Evolutionary conservation across 2,329 filamentous ascomycete genomes (phyloP), one percentile per base, ranked within the genome.

Genomic region (Alternaria alternata): DNA sequence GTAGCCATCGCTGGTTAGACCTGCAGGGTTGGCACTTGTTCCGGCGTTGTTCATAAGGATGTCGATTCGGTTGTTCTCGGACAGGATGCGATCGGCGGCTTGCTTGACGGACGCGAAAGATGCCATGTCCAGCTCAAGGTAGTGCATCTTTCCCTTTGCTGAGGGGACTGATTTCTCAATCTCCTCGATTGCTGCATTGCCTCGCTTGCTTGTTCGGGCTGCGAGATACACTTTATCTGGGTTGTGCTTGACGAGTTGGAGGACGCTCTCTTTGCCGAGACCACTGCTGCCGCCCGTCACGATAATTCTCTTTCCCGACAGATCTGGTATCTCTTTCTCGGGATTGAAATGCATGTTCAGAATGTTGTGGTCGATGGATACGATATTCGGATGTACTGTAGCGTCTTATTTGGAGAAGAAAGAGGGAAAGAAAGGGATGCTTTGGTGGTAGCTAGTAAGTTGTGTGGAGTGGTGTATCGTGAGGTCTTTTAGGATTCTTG

Each of bases 21-120:
- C 69, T 1, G 77, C 51, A 6, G 57, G 32, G 2, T 44, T 51
- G 1, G 38, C 65, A 54, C 69, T 75, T 44, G 82, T 68, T 14
- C 81, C 81, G 2, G 81, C 81, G 63, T 83, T 82, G 63, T 73
- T 66, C 30, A 81, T 69, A 1, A 82, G 70, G 30, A 82, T 66
- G 59, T 83, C 79, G 5, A 83, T 73, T 5, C 76, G 71, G 8
- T 62, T 16, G 1, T 63, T 62, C 24, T 67, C 52, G 2, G 62
- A 28, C 5, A 68, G 54, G 60, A 82, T 73, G 6, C 65, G 59
- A 4, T 57, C 61, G 1, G 73, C 66, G 7, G 78, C 79, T 9
- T 64, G 51, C 39, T 70, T 64, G 57, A 79, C 63, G 4, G 73
- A 75, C 8, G 59, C 62, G 49, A 79, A 71, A 7, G 73, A 76